These are phyloP conservation scores for Xerophyta viscosa DNA, from an alignment of 106 monocot species.

Conservation along the genomic window DNA sequence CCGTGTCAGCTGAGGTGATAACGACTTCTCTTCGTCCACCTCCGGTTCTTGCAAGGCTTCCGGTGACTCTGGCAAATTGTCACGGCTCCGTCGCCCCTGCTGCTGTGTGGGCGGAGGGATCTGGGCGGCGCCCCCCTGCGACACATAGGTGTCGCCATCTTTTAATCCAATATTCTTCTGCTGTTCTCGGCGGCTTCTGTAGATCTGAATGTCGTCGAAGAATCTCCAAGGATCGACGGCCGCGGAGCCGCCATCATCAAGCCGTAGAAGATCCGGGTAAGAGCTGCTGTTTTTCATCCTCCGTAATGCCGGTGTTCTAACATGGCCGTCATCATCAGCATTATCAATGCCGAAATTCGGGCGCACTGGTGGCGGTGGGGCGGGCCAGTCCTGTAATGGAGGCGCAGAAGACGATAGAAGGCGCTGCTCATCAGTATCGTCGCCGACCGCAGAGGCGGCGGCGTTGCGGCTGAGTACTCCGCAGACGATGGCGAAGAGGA, in stretches of 20 bases:
- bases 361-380: neutral
- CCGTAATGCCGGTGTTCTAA: constrained; percentile 5
- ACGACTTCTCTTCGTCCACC: no score
- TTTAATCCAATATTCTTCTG: no score
- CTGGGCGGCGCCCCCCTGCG: no score
- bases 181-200: constrained; percentile 15
- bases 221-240: constrained; percentile 36
- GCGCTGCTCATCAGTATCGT: neutral
- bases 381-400: neutral
- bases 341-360: no score
- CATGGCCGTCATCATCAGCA: no score
- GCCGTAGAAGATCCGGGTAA: constrained; percentile 55
- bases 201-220: constrained; percentile 44
- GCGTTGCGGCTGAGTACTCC: constrained; percentile 22
- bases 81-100: constrained; percentile 17
- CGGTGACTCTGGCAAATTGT: constrained; percentile 14
- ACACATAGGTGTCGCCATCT: no score
- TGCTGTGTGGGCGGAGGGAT: constrained; percentile 2
- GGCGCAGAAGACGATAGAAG: neutral
- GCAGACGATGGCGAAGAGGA: constrained; percentile 30
- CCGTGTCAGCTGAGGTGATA: constrained; percentile 15
- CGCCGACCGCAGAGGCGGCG: constrained; percentile 1
- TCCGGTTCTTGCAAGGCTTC: constrained; percentile 8
- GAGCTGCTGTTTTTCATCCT: constrained; percentile 57
- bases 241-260: constrained; percentile 17